Base-by-base conservation (phyloP, 495 filamentous ascomycete genomes). In the Penicillium canescens region DNA sequence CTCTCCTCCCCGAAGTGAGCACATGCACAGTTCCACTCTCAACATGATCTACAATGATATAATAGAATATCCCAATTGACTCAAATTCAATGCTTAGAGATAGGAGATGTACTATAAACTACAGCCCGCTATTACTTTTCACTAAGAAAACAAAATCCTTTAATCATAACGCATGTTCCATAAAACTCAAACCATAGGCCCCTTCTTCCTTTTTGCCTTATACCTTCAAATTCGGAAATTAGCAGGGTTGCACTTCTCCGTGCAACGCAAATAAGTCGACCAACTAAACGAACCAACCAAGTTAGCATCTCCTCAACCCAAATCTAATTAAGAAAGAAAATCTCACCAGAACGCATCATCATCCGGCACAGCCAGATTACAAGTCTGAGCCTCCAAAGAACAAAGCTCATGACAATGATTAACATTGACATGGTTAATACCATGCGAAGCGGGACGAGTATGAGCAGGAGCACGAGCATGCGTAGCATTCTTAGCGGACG, bases 341-440 rank as follows among this genome's bases (percentile, higher is more conserved):
- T 57, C 62, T 55, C 46, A 70, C 69, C 69, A 72, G 36, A 57
- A 70, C 26, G 48, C 39, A 40, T 70, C 59, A 42, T 68, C 67
- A 12, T 66, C 44, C 0, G 69, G 67, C 14, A 67, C 43, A 18
- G 67, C 65, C 52, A 68, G 44, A 3, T 54, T 59, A 40, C 67
- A 72, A 7, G 65, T 57, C 46, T 68, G 59, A 4, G 63, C 43
- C 34, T 55, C 44, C 42, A 71, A 39, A 7, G 61, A 65, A 33
- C 68, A 71, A 39, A 68, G 12, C 40, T 66, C 62, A n/a, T 57
- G 42, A 42, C 68, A 69, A 28, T 56, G 57, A 39, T 62, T 60
- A 43, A 63, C 43, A 14, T 57, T 59, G 2, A 54, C 43, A 9
- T 55, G 49, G 31, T 55, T 53, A 8, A 54, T 42, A 20, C 44